Conservation (phyloP, 2,329 filamentous ascomycete genomes). For the Cyanodermella asteris region DNA sequence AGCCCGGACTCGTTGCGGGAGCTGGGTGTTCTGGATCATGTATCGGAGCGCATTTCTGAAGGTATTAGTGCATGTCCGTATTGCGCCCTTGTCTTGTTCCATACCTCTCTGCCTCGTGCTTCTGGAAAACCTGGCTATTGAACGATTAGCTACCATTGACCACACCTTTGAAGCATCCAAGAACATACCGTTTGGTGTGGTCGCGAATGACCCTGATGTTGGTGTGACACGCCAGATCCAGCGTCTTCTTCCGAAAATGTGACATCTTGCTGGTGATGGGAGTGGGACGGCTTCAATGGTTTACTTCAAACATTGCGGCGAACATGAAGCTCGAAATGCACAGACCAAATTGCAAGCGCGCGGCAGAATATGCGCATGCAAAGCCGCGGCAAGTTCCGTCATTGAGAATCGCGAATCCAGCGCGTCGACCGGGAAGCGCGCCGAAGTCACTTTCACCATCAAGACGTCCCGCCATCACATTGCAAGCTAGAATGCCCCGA, state of each 20-base stretch:
- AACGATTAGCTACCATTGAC: slow-evolving; percentile 1
- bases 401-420: no score
- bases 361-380: no score
- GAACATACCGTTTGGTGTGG: slow-evolving; percentile 56
- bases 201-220: slow-evolving; percentile 79
- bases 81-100: slow-evolving; percentile 3
- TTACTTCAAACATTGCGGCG: no score
- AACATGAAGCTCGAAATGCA: no score
- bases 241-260: slow-evolving; percentile 73
- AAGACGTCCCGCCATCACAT: no score
- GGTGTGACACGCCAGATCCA: slow-evolving; percentile 71
- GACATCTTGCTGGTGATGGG: no score
- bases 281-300: no score
- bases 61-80: slow-evolving; percentile 2
- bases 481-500: no score
- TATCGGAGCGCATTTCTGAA: slow-evolving; percentile 76
- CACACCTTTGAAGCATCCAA: not conserved
- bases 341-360: no score
- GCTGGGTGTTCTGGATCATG: slow-evolving; percentile 77
- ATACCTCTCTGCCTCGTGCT: slow-evolving; percentile 74
- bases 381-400: no score
- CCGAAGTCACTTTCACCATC: no score
- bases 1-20: slow-evolving; percentile 60
- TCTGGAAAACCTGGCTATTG: slow-evolving; percentile 50
- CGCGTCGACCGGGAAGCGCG: no score